Percentiles rank a stretch among this genome's conserved stretches.
Conservation (phyloP, 345 rosid species). For the Lepidium didymum region DNA sequence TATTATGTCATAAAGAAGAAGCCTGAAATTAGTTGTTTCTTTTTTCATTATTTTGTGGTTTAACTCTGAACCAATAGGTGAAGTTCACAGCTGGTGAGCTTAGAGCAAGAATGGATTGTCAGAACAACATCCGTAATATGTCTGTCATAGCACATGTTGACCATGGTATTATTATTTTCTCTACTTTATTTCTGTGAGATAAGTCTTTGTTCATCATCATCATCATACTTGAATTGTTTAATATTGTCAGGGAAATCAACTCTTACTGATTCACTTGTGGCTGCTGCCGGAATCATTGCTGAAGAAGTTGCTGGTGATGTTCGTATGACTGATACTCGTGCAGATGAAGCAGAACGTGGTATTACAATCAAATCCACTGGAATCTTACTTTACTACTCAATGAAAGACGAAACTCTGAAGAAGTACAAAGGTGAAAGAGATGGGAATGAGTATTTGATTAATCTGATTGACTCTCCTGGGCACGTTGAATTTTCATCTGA, state of each 20-base stretch:
- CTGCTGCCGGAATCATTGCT: slow-evolving; percentile 91
- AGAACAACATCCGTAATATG: slow-evolving; percentile 44
- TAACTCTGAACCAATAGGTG: slow-evolving; percentile 17
- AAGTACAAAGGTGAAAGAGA: slow-evolving; percentile 48
- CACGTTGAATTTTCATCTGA: slow-evolving; percentile 83
- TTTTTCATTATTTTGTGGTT: no score
- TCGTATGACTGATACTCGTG: slow-evolving; percentile 81
- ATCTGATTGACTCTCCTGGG: slow-evolving; percentile 79
- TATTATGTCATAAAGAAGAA: no score
- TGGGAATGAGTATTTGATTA: slow-evolving; percentile 73
- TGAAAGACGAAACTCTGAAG: slow-evolving; percentile 47
- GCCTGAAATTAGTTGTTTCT: no score
- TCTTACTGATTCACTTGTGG: slow-evolving; percentile 76
- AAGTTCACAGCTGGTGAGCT: slow-evolving; percentile 34
- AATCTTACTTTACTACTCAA: slow-evolving; percentile 68
- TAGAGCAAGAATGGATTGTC: slow-evolving; percentile 34
- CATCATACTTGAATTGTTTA: no score
- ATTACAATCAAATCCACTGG: slow-evolving; percentile 84
- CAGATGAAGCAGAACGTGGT: slow-evolving; percentile 88
- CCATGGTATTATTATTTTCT: slow-evolving; percentile 18
- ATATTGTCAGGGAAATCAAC: slow-evolving; percentile 59
- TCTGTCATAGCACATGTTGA: slow-evolving; percentile 46
- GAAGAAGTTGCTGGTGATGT: slow-evolving; percentile 91
- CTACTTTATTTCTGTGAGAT: no score
- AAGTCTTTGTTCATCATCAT: no score